A percentile compares a stretch with the other conserved stretches of the same genome.
Conservation (phyloP, 116 monocot genomes). For the Cymodocea nodosa region DNA sequence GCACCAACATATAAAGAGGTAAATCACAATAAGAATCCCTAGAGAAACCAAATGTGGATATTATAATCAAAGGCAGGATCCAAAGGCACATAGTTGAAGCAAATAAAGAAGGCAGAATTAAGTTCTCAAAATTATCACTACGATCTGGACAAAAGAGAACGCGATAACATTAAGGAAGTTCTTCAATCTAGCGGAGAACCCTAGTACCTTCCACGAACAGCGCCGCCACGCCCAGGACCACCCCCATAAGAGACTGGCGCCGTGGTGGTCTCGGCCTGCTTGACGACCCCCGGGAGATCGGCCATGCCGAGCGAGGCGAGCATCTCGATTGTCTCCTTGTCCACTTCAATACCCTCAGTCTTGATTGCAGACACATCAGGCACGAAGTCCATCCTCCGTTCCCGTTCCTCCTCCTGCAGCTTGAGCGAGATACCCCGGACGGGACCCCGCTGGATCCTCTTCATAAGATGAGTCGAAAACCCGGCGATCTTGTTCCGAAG, state of each 20-base stretch:
- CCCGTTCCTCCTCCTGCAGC: conserved; percentile 35
- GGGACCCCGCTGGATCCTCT: conserved; percentile 25
- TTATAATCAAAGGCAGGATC: no score
- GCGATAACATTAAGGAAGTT: background rate
- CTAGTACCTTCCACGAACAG: conserved; percentile 17
- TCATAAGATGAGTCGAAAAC: conserved; percentile 34
- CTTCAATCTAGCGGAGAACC: background rate
- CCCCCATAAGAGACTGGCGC: background rate
- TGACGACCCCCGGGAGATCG: conserved; percentile 23
- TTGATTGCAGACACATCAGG: conserved; percentile 28
- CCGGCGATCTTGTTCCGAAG: conserved; percentile 42
- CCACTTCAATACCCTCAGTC: conserved; percentile 20
- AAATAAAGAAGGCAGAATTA: background rate
- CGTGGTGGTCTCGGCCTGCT: conserved; percentile 13
- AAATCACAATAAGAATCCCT: no score
- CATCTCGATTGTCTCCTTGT: conserved; percentile 32
- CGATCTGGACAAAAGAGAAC: no score
- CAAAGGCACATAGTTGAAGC: background rate
- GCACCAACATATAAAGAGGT: no score
- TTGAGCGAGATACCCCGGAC: conserved; percentile 33
- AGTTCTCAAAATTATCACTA: background rate
- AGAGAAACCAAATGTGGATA: no score
- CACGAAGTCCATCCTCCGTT: conserved; percentile 32
- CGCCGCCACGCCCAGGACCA: conserved; percentile 1
- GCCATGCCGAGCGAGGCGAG: conserved; percentile 19